Percentiles rank a stretch among this genome's conserved stretches.
Evolutionary conservation across 129 eudicot genomes (phyloP).

Genomic region (Scalesia atractyloides): DNA sequence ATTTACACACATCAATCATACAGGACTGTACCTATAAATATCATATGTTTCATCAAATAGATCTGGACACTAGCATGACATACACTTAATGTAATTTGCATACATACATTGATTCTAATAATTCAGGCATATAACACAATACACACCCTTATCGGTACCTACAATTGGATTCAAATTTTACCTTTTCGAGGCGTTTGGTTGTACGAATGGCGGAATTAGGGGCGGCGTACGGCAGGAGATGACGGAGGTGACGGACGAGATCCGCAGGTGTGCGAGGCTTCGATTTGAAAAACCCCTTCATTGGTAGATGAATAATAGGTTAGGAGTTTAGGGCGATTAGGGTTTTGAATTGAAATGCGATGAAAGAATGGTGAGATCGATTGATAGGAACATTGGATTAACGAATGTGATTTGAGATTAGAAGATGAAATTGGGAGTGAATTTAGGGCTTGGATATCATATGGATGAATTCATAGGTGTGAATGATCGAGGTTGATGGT

Average conservation of each 20-base stretch:
- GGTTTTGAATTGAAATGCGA: constrained; percentile 26
- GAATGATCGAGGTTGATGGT: no score
- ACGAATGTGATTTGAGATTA: no score
- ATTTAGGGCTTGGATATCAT: no score
- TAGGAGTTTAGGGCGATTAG: constrained; percentile 4
- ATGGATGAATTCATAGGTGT: no score
- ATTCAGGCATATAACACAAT: background rate
- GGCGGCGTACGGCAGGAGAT: constrained; percentile 38
- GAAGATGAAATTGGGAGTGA: no score
- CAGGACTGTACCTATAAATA: no score
- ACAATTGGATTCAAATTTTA: background rate
- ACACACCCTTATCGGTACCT: background rate
- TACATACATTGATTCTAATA: no score
- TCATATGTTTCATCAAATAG: no score
- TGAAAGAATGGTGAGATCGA: background rate
- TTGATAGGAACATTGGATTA: no score
- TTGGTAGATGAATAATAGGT: constrained; percentile 2
- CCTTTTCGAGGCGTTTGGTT: constrained; percentile 44
- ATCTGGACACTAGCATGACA: no score
- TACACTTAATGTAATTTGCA: no score
- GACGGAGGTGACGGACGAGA: constrained; percentile 38
- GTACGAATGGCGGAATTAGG: constrained; percentile 25
- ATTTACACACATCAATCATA: no score
- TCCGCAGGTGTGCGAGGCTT: constrained; percentile 54
- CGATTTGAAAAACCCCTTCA: constrained; percentile 56